Evolutionary conservation across 176 grass and related monocot genomes (phyloP).

Genomic region (Juncus effusus): DNA sequence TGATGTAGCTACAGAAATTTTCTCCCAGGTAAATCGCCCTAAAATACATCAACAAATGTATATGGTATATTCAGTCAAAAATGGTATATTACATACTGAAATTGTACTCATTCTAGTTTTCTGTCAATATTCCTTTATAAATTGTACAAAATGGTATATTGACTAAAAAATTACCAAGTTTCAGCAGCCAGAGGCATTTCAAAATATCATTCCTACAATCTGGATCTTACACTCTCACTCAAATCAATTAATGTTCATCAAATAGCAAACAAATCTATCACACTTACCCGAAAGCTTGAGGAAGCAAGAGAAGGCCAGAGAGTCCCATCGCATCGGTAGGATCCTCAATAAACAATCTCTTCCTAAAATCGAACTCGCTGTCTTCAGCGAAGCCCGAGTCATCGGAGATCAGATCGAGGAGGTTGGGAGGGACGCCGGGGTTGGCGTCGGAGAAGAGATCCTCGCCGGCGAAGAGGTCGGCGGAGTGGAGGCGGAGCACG

Average conservation of each 20-base stretch:
- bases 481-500: slow-evolving; percentile 71
- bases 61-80: no score
- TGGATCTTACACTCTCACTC: no score
- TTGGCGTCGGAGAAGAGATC: slow-evolving; percentile 58
- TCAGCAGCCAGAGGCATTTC: no score
- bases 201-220: no score
- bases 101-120: no score
- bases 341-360: slow-evolving; percentile 72
- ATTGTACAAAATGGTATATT: no score
- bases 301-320: slow-evolving; percentile 75
- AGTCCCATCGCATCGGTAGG: slow-evolving; percentile 80
- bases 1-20: slow-evolving; percentile 99
- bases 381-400: slow-evolving; percentile 27
- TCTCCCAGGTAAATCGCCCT: slow-evolving; percentile 98
- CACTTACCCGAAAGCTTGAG: slow-evolving; percentile 82
- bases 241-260: no score
- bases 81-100: no score
- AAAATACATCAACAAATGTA: slow-evolving; percentile 26
- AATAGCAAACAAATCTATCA: no score
- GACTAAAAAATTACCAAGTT: no score
- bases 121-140: no score
- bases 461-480: slow-evolving; percentile 79
- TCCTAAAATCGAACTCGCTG: slow-evolving; percentile 82
- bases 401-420: slow-evolving; percentile 33
- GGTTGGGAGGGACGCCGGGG: slow-evolving; percentile 19